Base-by-base conservation (phyloP, 257 asterid genomes). In the Voacanga thouarsii region DNA sequence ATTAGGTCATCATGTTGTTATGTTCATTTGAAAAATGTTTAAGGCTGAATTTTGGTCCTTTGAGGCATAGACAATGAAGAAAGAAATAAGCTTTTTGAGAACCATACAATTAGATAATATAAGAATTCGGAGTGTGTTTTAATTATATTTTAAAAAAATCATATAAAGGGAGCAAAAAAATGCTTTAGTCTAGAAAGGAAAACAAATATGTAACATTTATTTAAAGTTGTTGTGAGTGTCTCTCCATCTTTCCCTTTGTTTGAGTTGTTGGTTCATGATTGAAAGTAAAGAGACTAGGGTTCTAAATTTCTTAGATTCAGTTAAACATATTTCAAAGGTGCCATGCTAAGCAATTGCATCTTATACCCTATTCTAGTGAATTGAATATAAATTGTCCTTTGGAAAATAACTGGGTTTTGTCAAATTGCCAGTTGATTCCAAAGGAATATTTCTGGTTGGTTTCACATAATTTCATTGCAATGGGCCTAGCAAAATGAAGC, bases 381-480 rank as follows among this genome's bases (percentile, higher is more conserved):
- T 30, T 41, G 14, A 30, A 26, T 24, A 30, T 33, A 18, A 30
- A n/a, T 50, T 19, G 43, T 64, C 60, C n/a, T n/a, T n/a, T 30
- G 28, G 65, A 30, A 28, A 19, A 60, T 65, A 72, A 82, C 50
- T 79, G 15, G 37, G 53, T 33, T 70, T 79, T 12, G 80, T 49
- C 76, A 51, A 81, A 19, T 77, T 71, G 37, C n/a, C 94, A 93
- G 99, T 78, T 95, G 87, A 93, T 98, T 45, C 99, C 97, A 66
- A 95, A 93, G 85, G 99, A 95, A 87, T 92, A 93, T 60, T 95
- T 91, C 79, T 91, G 98, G 76, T 83, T 82, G 85, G 83, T 95
- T 80, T 95, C 98, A 45, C 98, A 95, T 84, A 87, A 85, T 95
- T 95, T 83, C 99, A 95, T 26, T 98, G 98, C n/a, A 95, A 95